Base-by-base conservation (phyloP, 805 yeast genomes). In the Candida chauliodis region DNA sequence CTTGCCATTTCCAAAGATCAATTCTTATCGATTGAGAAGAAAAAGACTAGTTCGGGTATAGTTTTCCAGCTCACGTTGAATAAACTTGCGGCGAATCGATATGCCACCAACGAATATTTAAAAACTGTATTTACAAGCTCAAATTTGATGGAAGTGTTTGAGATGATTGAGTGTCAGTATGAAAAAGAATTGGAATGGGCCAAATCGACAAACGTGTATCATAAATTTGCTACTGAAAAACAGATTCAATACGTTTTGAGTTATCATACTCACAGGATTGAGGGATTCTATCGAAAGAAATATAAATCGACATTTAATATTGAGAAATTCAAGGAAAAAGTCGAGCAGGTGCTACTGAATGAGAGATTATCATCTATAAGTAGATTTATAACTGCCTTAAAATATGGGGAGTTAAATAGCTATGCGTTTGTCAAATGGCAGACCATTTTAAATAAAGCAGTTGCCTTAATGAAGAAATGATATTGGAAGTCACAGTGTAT, bases 141-240 rank as follows among this genome's bases (percentile, higher is more conserved):
- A 21, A 31, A 22, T 15, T 6, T 31, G 16, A 31, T 31, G 34
- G 34, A 31, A 21, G 21, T 31, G 7, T 31, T 31, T 10, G 34
- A 31, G 22, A 31, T 21, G 27, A 21, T 31, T 2, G 34, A 31
- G 15, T 3, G 20, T 21, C 11, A 22, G n/a, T 31, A 10, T 31
- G 11, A 13, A 21, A 14, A 31, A 9, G 34, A 31, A 21, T 4
- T 31, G 14, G 27, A 31, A 15, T 3, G 4, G 4, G 4, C 17
- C 14, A 31, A 21, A 31, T 4, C 4, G 3, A 31, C 8, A 9
- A 31, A 31, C 16, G 27, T 31, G 3, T 31, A 13, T 15, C 13
- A 31, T 31, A 31, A 31, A 22, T 31, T 31, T 31, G 26, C 34
- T 13, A 31, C 26, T 21, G 34, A 31, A 13, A 31, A 31, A 14